Base-by-base conservation (phyloP, 441 rosid genomes). In the Flueggea neowawraea region DNA sequence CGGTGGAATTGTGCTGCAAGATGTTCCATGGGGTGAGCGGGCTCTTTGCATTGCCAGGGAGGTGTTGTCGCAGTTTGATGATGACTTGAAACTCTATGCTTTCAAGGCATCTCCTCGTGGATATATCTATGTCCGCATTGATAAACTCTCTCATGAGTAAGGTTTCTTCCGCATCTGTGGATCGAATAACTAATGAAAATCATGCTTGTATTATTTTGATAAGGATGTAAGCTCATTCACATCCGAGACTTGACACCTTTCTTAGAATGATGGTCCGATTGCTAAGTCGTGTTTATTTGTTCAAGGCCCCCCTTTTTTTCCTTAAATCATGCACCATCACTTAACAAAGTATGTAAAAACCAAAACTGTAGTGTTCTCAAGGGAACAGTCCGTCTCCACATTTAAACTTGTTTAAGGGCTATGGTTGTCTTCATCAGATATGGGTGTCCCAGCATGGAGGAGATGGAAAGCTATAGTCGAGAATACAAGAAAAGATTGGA, bases 371-470 rank as follows among this genome's bases (percentile, higher is more conserved):
- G 47, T 10, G 10, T 33, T 17, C 39, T 12, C 58, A 52, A 15
- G 11, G 43, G 44, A 22, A 59, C 31, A 56, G n/a, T 16, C 8
- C 10, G 28, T 52, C 16, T 52, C 52, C 14, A 1, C 16, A 10
- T 55, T 2, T 12, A 15, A 54, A 12, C 6, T 50, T 6, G 16
- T 31, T 51, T 60, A 22, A 31, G 10, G 10, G 15, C 15, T 22
- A n/a, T 16, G 31, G 10, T 17, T 58, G 12, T 57, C 56, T 55
- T 52, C 4, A 31, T 69, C 73, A 89, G 96, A 80, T 91, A 84
- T 76, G 97, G 94, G 14, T 89, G 99, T 74, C 99, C 97, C 44
- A 68, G 75, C 66, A 77, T 94, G 78, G 94, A 87, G 62, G 96
- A 94, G 68, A 91, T 94, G 22, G 89, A 84, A 75, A 77, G 72